Evolutionary conservation across 129 eudicot species (phyloP), one percentile per base, ranked within the genome.

Genomic region (Lactuca sativa): DNA sequence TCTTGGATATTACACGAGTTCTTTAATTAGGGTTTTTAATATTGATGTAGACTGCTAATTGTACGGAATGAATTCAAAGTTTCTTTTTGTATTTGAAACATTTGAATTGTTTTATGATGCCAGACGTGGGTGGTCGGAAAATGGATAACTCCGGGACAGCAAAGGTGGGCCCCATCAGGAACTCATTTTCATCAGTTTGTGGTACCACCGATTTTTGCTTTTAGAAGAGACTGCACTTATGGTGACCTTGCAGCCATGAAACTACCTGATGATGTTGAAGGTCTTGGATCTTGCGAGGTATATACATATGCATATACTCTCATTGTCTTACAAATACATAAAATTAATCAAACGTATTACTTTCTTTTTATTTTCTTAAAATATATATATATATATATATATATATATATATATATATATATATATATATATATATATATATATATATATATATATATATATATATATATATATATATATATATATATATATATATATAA

Each of bases 171-270:
- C 21, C 98, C 98, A 8, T 33, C 90, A 2, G 96, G 95, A 61
- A 75, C 98, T 38, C 96, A 93, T 80, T 93, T 93, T 48, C 96
- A 93, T 77, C 98, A 93, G 73, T 93, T 93, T 61, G 98, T 93
- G 59, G 98, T 93, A 36, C 98, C 98, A 0, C 95, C 98, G 9
- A 85, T 89, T 36, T 62, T 85, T 9, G 71, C 78, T 32, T 79
- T 85, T 32, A 80, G 98, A 81, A 77, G 92, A 38, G 98, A 93
- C 57, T 93, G 98, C 72, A 89, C 96, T 32, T 93, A 93, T 47
- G 96, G 98, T 9, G 88, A 89, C 56, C 91, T 93, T 56, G 98
- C 98, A 1, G 98, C 98, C 81, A 93, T 93, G 98, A 86, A 72
- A 59, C 65, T 93, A 10, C 98, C 98, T 0, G 78, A 82, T 1